These are phyloP conservation scores for Urtica urens DNA, from an alignment of 306 rosid species.

Conservation along the genomic window DNA sequence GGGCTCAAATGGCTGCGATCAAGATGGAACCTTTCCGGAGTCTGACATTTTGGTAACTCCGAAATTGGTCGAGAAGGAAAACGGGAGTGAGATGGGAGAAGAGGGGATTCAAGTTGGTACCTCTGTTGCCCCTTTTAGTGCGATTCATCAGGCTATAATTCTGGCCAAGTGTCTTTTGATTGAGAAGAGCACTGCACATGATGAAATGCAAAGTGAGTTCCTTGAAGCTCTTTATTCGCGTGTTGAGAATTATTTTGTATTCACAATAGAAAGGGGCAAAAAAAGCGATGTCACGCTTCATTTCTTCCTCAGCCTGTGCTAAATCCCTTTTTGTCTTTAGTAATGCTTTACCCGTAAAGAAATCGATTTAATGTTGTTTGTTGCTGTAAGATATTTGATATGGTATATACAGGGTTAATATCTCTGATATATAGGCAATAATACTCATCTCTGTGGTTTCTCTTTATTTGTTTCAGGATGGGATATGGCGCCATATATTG, in stretches of 20 bases:
- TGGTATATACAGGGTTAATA: background rate
- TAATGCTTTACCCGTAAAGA: background rate
- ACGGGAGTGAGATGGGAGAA: conserved; percentile 27
- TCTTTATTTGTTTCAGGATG: conserved; percentile 55
- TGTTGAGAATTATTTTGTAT: no score
- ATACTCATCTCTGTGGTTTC: conserved; percentile 6
- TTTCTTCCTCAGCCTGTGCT: background rate
- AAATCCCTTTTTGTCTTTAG: background rate
- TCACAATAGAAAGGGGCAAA: background rate
- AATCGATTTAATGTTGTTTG: background rate
- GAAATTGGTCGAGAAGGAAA: conserved; percentile 37
- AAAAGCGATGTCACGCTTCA: background rate
- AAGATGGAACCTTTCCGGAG: conserved; percentile 30
- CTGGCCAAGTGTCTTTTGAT: conserved; percentile 76
- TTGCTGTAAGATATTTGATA: background rate
- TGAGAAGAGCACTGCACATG: conserved; percentile 79
- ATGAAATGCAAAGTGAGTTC: conserved; percentile 89
- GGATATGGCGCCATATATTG: conserved; percentile 99
- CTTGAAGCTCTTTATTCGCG: background rate
- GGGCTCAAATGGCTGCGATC: conserved; percentile 26
- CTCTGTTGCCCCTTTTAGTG: conserved; percentile 37
- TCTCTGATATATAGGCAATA: background rate
- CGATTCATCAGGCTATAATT: conserved; percentile 64
- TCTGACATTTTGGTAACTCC: conserved; percentile 64
- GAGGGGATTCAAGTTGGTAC: conserved; percentile 37